A percentile compares a stretch with the other conserved stretches of the same genome.
Evolutionary conservation across 2,329 filamentous ascomycete species (phyloP).

Genomic region (Trichophyton mentagrophytes): DNA sequence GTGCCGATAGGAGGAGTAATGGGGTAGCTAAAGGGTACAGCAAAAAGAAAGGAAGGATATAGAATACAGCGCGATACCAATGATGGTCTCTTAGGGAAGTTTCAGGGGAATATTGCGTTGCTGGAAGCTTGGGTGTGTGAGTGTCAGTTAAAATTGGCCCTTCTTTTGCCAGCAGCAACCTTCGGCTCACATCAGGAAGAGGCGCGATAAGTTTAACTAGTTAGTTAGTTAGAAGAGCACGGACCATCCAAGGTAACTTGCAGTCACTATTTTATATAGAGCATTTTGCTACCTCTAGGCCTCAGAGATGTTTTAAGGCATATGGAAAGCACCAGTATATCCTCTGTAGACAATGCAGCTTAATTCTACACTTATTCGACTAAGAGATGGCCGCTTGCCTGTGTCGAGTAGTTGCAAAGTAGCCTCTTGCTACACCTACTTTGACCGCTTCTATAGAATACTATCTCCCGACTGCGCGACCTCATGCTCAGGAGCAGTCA

Average conservation of each 20-base stretch:
- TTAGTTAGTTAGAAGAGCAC: background rate
- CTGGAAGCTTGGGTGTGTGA: background rate
- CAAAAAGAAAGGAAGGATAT: background rate
- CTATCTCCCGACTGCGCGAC: background rate
- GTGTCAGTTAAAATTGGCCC: background rate
- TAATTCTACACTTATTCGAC: too few species aligned
- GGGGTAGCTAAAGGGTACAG: background rate
- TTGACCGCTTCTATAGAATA: background rate
- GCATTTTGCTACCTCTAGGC: too few species aligned
- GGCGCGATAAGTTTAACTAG: background rate
- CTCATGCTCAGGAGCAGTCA: too few species aligned
- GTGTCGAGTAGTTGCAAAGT: too few species aligned
- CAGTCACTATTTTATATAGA: too few species aligned
- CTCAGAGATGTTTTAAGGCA: too few species aligned
- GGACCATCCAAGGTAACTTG: background rate
- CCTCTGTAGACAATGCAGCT: too few species aligned
- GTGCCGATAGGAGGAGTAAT: background rate
- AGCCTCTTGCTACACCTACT: too few species aligned
- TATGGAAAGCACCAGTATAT: too few species aligned
- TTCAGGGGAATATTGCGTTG: background rate
- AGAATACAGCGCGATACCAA: background rate
- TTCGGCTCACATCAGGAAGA: background rate
- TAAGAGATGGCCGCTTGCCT: too few species aligned
- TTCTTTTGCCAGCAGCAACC: background rate
- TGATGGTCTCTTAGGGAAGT: background rate